Evolutionary conservation across 148 eudicot species (phyloP).

Genomic region (Suaeda aralocaspica): DNA sequence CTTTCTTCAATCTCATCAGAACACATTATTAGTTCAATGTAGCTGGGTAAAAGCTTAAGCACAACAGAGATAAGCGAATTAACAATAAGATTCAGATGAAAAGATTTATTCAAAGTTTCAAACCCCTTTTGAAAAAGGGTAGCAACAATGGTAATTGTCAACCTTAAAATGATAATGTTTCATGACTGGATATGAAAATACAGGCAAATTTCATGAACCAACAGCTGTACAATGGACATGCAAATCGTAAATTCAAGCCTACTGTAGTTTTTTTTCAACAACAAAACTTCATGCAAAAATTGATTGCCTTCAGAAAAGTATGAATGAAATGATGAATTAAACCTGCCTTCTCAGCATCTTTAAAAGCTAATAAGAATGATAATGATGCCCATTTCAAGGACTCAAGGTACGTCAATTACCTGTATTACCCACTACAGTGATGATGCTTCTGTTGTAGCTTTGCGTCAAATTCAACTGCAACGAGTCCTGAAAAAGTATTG

Average conservation of each 20-base stretch:
- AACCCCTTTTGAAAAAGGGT: not conserved
- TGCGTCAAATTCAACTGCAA: conserved; percentile 55
- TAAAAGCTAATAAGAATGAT: not conserved
- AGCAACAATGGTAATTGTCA: not conserved
- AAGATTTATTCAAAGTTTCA: too few species aligned
- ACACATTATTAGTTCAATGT: not conserved
- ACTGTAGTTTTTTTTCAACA: not conserved
- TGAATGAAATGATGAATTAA: not conserved
- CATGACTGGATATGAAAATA: not conserved
- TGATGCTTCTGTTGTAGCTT: conserved; percentile 36
- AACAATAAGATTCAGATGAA: not conserved
- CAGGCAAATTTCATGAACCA: not conserved
- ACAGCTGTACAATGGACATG: not conserved
- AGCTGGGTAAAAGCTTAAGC: not conserved
- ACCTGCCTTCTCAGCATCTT: not conserved
- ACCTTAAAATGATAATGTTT: not conserved
- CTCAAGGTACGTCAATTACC: conserved; percentile 33
- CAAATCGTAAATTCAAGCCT: not conserved
- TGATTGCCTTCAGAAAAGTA: not conserved
- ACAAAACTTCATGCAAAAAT: not conserved
- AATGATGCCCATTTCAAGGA: not conserved
- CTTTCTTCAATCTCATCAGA: not conserved
- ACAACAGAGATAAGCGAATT: not conserved
- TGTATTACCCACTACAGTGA: conserved; percentile 76
- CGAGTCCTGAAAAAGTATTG: conserved; percentile 33